Percentiles rank a stretch among this genome's conserved stretches.
Evolutionary conservation across 2,329 filamentous ascomycete species (phyloP).

Genomic region (Phialophora chinensis): DNA sequence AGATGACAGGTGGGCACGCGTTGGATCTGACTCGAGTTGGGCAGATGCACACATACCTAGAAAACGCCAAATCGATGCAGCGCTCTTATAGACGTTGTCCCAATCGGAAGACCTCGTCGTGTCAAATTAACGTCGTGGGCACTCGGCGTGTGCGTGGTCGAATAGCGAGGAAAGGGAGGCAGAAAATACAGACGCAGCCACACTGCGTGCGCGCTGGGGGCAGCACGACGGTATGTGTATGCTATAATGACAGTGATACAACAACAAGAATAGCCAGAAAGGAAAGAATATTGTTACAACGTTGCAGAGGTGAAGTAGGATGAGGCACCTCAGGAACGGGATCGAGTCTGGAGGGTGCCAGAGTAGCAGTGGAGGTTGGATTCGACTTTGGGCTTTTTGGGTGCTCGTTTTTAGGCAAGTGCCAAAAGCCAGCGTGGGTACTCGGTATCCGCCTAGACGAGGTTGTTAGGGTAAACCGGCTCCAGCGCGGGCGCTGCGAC

Average conservation of each 20-base stretch:
- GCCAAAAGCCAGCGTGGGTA: constrained; percentile 30
- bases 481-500: constrained; percentile 30
- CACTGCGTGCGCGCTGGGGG: constrained; percentile 29
- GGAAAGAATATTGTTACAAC: constrained; percentile 35
- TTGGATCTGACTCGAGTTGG: constrained; percentile 6
- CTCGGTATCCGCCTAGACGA: constrained; percentile 34
- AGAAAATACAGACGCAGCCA: constrained; percentile 25
- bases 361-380: constrained; percentile 33
- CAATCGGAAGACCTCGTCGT: neutral
- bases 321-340: constrained; percentile 27
- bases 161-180: constrained; percentile 13
- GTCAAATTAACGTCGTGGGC: constrained; percentile 12
- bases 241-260: constrained; percentile 35
- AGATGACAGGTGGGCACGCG: constrained; percentile 20
- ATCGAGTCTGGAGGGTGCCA: constrained; percentile 29
- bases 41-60: constrained; percentile 25
- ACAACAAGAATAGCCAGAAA: constrained; percentile 29
- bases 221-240: constrained; percentile 30
- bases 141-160: constrained; percentile 22
- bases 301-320: constrained; percentile 28
- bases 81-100: neutral
- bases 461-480: constrained; percentile 29
- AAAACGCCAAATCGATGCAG: constrained; percentile 3
- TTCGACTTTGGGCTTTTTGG: constrained; percentile 29
- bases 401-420: constrained; percentile 32